phyloP scores from a whole-genome alignment of 768 basidiomycete species.

The Mycena capillaripes region DNA sequence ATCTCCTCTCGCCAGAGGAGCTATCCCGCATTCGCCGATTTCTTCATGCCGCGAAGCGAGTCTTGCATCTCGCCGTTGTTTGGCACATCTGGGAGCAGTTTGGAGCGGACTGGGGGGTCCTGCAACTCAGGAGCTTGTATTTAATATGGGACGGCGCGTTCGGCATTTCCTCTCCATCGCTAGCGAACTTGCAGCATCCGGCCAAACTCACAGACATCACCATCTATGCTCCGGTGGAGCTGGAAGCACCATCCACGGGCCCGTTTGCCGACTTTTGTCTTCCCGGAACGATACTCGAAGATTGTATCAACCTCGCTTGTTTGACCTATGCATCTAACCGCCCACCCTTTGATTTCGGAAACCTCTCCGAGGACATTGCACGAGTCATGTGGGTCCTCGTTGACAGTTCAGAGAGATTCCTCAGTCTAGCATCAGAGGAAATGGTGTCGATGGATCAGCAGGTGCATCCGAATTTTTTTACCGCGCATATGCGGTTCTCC shows the following conservation, averaged over 20 bases:
- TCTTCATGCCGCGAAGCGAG: neutral
- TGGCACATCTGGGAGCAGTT: slow-evolving; percentile 10
- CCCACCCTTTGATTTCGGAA: neutral
- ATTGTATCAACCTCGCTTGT: neutral
- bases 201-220: neutral
- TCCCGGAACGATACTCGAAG: neutral
- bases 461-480: neutral
- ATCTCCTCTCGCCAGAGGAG: neutral
- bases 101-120: neutral
- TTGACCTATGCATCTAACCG: neutral
- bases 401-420: neutral
- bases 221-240: neutral
- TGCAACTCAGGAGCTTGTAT: slow-evolving; percentile 8
- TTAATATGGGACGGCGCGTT: neutral
- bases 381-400: neutral
- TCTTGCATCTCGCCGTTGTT: slow-evolving; percentile 3
- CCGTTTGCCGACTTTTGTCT: neutral
- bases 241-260: neutral
- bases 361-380: neutral
- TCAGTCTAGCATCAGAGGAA: neutral
- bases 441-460: too few relatives aligned
- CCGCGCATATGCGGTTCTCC: neutral
- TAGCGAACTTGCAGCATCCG: neutral
- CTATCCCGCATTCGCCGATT: neutral
- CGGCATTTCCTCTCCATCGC: neutral